A percentile compares a stretch with the other conserved stretches of the same genome.
Conservation (phyloP, 78 protist species). For the Monosiga brevicollis region DNA sequence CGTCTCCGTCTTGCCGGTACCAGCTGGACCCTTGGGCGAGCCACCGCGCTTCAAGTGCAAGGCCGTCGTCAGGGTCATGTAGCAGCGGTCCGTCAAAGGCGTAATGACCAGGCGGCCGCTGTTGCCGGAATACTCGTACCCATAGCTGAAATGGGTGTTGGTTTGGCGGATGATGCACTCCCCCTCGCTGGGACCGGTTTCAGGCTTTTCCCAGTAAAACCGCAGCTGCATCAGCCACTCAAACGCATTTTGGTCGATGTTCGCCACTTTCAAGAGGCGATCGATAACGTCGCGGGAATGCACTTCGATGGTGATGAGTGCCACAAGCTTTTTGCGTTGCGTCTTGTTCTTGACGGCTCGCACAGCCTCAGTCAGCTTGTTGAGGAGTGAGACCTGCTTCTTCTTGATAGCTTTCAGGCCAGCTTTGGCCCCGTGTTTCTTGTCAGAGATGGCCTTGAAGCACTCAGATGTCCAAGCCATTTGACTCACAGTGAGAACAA, state of each 20-base stretch:
- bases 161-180: conserved; percentile 48
- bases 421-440: conserved; percentile 20
- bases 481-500: conserved; percentile 51
- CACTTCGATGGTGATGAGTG: conserved; percentile 81
- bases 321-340: conserved; percentile 48
- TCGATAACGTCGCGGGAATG: conserved; percentile 77
- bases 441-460: neutral
- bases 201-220: conserved; percentile 47
- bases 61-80: conserved; percentile 84
- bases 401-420: conserved; percentile 22
- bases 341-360: conserved; percentile 22
- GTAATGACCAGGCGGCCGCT: conserved; percentile 77
- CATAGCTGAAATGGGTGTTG: conserved; percentile 34
- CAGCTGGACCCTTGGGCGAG: conserved; percentile 78
- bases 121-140: conserved; percentile 80
- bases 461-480: conserved; percentile 63
- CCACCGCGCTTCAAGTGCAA: conserved; percentile 62
- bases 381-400: conserved; percentile 40
- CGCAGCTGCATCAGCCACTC: conserved; percentile 74
- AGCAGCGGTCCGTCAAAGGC: conserved; percentile 78
- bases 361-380: conserved; percentile 39
- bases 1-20: conserved; percentile 87
- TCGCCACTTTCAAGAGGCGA: conserved; percentile 3
- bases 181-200: neutral
- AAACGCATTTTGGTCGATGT: conserved; percentile 28